Base-by-base conservation (phyloP, 2,329 filamentous ascomycete genomes). In the Monilinia fructicola region DNA sequence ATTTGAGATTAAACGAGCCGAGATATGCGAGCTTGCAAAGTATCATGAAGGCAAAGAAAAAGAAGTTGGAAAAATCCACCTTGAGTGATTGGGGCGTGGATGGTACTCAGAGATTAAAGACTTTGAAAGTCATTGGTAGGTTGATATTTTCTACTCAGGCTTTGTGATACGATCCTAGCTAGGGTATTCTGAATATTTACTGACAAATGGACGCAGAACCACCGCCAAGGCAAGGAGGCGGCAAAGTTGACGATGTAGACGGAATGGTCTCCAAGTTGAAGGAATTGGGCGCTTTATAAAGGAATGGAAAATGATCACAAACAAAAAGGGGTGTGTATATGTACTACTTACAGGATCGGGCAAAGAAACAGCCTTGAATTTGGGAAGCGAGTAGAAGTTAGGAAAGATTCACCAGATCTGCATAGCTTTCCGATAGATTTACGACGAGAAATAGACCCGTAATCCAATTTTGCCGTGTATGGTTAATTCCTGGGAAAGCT, bases 41-140 rank as follows among this genome's bases (percentile, higher is more conserved):
- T 78, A 98, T 99, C 72, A 99, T 99, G 95, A 99, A 98, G 89
- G 95, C 95, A 64, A 99, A 99, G 90, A 99, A 98, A 91, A 99
- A 99, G 90, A 91, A 91, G 76, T 77, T 99, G 74, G 92, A 95
- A 75, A 98, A 97, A 90, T 90, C 92, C 85, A 92, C 85, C 71
- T 78, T 97, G 78, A 85, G 82, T 67, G 95, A 99, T 77, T 90
- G 91, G 78, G 92, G 91, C 2, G 80, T 97, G 54, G 88, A 93
- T 74, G 86, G 85, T 63, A 84, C 85, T 78, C 88, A 85, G 79
- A 85, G 93, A 74, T 80, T 99, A 78, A 97, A 95, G 87, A 91
- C 92, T 65, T 76, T 98, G 73, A 95, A 95, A 85, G 93, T 99
- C 71, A 87, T 85, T 59, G 90, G 90, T 92, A 80, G 75, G 87